These are phyloP conservation scores for Penicillium sumatraense DNA, from an alignment of 2,329 filamentous ascomycete species.

Conservation along the genomic window DNA sequence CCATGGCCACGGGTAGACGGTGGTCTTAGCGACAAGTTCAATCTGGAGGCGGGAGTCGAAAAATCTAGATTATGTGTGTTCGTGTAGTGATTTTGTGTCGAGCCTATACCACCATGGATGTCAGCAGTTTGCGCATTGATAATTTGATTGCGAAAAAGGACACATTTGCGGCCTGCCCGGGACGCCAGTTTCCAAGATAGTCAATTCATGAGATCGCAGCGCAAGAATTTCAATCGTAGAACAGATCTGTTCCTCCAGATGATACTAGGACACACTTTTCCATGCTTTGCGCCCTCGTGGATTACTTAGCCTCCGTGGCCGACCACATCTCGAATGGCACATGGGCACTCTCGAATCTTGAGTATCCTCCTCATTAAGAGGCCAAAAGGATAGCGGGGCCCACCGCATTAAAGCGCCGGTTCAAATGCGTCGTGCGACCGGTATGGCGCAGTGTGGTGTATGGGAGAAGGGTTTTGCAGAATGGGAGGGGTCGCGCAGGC, in stretches of 20 bases:
- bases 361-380: background rate
- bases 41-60: background rate
- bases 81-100: background rate
- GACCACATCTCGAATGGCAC: conserved; percentile 9
- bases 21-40: background rate
- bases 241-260: background rate
- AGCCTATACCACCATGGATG: background rate
- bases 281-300: background rate
- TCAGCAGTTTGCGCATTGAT: background rate
- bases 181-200: background rate
- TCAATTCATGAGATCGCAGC: too few species aligned
- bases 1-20: conserved; percentile 58
- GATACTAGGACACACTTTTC: background rate
- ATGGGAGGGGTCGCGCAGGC: conserved; percentile 17
- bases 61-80: background rate
- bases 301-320: background rate
- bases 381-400: background rate
- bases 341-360: conserved; percentile 10
- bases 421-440: conserved; percentile 3
- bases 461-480: conserved; percentile 3
- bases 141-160: background rate
- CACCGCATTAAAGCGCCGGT: background rate
- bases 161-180: background rate
- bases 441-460: background rate
- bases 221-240: background rate